A percentile compares a stretch with the other conserved stretches of the same genome.
phyloP scores from a whole-genome alignment of 768 basidiomycete genomes.

The Coprinopsis cinerea region DNA sequence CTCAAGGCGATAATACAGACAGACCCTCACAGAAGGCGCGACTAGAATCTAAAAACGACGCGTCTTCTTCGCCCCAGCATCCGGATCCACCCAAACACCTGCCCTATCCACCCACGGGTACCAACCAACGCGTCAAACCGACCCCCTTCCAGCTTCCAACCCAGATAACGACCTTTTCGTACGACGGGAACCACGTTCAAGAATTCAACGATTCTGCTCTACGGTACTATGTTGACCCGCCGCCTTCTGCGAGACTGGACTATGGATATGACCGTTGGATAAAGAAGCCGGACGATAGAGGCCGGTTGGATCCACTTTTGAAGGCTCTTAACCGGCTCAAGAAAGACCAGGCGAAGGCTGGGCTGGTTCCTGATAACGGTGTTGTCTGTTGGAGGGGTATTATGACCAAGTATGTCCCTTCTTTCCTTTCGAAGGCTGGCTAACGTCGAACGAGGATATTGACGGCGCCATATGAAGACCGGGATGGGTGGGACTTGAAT shows the following conservation, averaged over 20 bases:
- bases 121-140: conserved; percentile 10
- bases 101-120: conserved; percentile 17
- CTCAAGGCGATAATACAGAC: not conserved
- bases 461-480: conserved; percentile 76
- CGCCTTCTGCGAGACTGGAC: conserved; percentile 54
- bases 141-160: conserved; percentile 66
- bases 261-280: conserved; percentile 74
- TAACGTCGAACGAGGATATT: conserved; percentile 58
- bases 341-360: conserved; percentile 21
- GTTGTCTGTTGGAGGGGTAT: conserved; percentile 77
- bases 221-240: conserved; percentile 68
- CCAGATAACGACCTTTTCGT: conserved; percentile 68
- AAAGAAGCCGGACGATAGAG: conserved; percentile 55
- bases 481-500: conserved; percentile 77
- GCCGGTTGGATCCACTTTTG: conserved; percentile 65
- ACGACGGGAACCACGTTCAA: conserved; percentile 47
- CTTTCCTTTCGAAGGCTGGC: not conserved
- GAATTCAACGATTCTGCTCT: conserved; percentile 65
- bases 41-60: not conserved
- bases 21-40: not conserved
- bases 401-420: conserved; percentile 62
- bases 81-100: not conserved
- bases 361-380: conserved; percentile 37
- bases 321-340: conserved; percentile 46
- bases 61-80: not conserved